A percentile compares a stretch with the other conserved stretches of the same genome.
phyloP scores from a whole-genome alignment of 495 filamentous ascomycete genomes.

The Penicillium pulvis region DNA sequence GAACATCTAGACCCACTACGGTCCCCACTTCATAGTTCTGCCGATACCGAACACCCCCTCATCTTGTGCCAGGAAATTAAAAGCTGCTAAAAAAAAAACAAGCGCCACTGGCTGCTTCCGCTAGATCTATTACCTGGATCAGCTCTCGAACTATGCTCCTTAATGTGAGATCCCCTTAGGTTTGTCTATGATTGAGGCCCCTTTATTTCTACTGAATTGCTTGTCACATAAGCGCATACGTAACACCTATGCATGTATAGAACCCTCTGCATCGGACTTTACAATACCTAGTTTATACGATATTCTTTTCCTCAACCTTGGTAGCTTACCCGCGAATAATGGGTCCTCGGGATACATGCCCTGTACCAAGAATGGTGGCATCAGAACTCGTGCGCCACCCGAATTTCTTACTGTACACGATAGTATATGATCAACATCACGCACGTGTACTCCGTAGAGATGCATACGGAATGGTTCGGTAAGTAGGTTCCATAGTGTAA shows the following conservation, averaged over 20 bases:
- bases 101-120: neutral
- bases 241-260: no score
- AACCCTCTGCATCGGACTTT: no score
- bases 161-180: neutral
- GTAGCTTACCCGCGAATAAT: neutral
- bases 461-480: neutral
- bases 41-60: constrained; percentile 2
- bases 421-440: neutral
- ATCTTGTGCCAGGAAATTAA: neutral
- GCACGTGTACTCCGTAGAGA: neutral
- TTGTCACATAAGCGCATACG: neutral
- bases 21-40: neutral
- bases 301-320: neutral
- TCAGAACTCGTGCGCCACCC: neutral
- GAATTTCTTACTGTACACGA: neutral
- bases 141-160: neutral
- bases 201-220: no score
- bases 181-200: no score
- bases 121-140: neutral
- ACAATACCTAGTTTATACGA: no score
- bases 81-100: constrained; percentile 9
- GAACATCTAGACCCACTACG: constrained; percentile 7
- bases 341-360: neutral
- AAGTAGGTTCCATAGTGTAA: neutral
- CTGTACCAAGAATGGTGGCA: neutral